Percentiles rank a stretch among this genome's conserved stretches.
Evolutionary conservation across 768 basidiomycete species (phyloP).

Genomic region (Tephrocybe sp.): DNA sequence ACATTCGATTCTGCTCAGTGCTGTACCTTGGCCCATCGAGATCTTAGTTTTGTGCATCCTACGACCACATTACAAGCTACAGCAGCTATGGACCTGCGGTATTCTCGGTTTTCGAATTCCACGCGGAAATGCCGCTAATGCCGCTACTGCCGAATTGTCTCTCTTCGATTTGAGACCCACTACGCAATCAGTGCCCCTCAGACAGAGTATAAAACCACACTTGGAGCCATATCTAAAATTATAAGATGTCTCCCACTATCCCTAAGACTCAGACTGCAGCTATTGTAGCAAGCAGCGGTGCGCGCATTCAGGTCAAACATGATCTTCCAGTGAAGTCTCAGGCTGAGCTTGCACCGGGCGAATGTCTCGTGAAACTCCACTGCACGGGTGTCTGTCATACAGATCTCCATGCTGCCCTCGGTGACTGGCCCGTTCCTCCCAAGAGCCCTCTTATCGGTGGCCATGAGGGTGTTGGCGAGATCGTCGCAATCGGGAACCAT

Average conservation of each 20-base stretch:
- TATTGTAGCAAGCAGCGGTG: constrained; percentile 33
- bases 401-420: constrained; percentile 70
- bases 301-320: constrained; percentile 30
- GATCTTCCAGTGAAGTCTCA: constrained; percentile 58
- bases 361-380: constrained; percentile 73
- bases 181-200: background rate
- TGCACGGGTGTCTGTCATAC: constrained; percentile 88
- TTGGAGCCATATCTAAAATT: no score
- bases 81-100: no score
- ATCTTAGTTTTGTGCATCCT: no score
- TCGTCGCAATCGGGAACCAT: constrained; percentile 76
- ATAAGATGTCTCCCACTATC: constrained; percentile 18
- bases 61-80: no score
- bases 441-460: constrained; percentile 73
- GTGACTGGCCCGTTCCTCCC: constrained; percentile 79
- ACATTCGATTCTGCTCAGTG: no score
- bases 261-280: constrained; percentile 43
- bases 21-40: no score
- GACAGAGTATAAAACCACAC: background rate
- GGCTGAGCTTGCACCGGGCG: constrained; percentile 57
- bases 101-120: no score
- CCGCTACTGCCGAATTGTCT: background rate
- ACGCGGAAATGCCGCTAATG: no score
- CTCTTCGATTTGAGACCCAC: background rate
- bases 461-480: constrained; percentile 79